Evolutionary conservation across 2,329 filamentous ascomycete genomes (phyloP).

Genomic region (Aspergillus tubingensis): DNA sequence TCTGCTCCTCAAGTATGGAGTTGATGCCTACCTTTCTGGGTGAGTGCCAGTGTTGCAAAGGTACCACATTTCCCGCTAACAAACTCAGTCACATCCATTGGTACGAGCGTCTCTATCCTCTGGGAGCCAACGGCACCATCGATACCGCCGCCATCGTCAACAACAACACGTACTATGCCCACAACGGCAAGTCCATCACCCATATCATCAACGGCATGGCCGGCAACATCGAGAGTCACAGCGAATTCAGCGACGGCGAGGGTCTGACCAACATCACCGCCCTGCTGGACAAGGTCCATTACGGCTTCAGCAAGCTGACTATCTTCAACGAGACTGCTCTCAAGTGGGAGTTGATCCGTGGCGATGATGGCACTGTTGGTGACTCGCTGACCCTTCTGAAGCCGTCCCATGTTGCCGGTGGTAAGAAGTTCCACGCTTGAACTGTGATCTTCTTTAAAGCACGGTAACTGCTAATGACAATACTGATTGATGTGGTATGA

Average conservation of each 20-base stretch:
- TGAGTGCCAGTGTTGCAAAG: slow-evolving; percentile 21
- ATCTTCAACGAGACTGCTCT: slow-evolving; percentile 44
- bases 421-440: neutral
- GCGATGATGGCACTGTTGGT: slow-evolving; percentile 40
- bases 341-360: slow-evolving; percentile 52
- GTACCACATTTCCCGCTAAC: neutral
- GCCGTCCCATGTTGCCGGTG: neutral
- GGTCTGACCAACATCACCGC: slow-evolving; percentile 46
- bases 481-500: neutral
- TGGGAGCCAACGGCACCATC: slow-evolving; percentile 45
- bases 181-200: slow-evolving; percentile 52
- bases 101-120: slow-evolving; percentile 49
- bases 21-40: slow-evolving; percentile 51
- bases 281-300: slow-evolving; percentile 49
- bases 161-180: slow-evolving; percentile 53
- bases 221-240: slow-evolving; percentile 56
- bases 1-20: slow-evolving; percentile 47
- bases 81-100: slow-evolving; percentile 48
- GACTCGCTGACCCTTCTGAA: slow-evolving; percentile 44
- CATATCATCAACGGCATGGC: slow-evolving; percentile 58
- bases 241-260: slow-evolving; percentile 39
- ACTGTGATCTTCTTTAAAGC: no score
- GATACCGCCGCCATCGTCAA: slow-evolving; percentile 45
- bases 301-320: slow-evolving; percentile 53
- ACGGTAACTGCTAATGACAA: no score